A percentile compares a stretch with the other conserved stretches of the same genome.
Conservation (phyloP, 2,329 filamentous ascomycete genomes). For the Reticulascus tulasneorum region DNA sequence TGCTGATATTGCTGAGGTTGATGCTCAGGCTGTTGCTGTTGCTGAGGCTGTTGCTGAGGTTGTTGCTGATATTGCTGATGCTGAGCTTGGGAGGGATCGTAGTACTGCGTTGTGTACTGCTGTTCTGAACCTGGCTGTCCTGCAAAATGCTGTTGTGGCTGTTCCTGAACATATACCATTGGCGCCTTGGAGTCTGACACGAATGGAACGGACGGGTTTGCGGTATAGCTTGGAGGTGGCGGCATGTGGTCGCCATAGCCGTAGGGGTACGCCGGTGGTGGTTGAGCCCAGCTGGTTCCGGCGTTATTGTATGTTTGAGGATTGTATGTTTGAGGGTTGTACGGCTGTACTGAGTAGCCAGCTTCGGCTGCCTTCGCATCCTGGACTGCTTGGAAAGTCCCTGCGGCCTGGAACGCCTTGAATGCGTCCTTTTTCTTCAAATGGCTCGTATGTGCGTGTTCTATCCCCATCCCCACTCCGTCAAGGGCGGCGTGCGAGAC, state of each 20-base stretch:
- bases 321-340: constrained; percentile 13
- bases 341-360: constrained; percentile 14
- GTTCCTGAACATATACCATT: background rate
- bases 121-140: background rate
- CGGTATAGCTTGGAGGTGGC: constrained; percentile 6
- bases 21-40: no score
- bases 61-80: background rate
- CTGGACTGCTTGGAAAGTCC: constrained; percentile 25
- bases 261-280: background rate
- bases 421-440: constrained; percentile 28
- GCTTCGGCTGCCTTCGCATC: constrained; percentile 24
- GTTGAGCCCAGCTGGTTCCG: constrained; percentile 1
- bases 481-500: constrained; percentile 32
- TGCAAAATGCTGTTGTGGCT: background rate
- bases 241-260: constrained; percentile 2
- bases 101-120: background rate
- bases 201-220: background rate
- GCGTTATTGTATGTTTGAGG: constrained; percentile 4
- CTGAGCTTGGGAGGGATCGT: background rate
- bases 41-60: no score
- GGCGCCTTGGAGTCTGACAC: constrained; percentile 1
- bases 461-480: constrained; percentile 28
- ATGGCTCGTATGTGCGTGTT: constrained; percentile 30
- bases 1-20: no score
- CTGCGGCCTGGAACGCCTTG: constrained; percentile 27